Percentiles rank a stretch among this genome's conserved stretches.
Evolutionary conservation across 1,284 basidiomycete species (phyloP).

Genomic region (Coriolopsis trogii): DNA sequence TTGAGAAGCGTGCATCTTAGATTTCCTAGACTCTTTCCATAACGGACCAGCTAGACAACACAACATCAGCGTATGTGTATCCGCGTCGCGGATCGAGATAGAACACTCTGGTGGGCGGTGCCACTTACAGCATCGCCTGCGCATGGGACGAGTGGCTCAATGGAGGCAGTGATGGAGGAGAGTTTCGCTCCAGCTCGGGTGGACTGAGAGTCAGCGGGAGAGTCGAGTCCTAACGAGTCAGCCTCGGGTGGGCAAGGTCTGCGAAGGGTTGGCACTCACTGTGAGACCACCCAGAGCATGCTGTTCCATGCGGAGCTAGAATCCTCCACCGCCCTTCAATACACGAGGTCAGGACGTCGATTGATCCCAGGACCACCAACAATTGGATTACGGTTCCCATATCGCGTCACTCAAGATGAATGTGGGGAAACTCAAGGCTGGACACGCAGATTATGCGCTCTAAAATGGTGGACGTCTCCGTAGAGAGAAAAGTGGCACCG

Average conservation of each 20-base stretch:
- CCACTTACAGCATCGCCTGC: neutral
- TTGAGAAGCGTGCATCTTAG: neutral
- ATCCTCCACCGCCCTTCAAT: neutral
- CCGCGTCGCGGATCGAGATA: no score
- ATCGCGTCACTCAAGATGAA: neutral
- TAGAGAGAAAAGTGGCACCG: no score
- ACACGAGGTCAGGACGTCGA: slow-evolving; percentile 4
- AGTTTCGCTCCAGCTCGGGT: no score
- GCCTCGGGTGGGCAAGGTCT: neutral
- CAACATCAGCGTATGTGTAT: no score
- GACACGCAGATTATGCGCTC: no score
- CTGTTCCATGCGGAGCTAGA: neutral
- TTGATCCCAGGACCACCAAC: neutral
- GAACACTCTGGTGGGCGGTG: neutral
- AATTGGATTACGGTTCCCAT: neutral
- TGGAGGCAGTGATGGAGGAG: no score
- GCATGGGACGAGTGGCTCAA: no score
- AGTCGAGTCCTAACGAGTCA: neutral
- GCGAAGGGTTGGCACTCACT: neutral
- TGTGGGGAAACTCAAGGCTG: neutral
- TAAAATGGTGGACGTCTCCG: no score
- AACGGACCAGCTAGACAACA: neutral
- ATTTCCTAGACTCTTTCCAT: neutral
- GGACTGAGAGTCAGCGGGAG: no score
- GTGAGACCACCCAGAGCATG: neutral